Percentiles rank a stretch among this genome's conserved stretches.
Conservation (phyloP, 139 green algal species). For the Chlorella sp. region DNA sequence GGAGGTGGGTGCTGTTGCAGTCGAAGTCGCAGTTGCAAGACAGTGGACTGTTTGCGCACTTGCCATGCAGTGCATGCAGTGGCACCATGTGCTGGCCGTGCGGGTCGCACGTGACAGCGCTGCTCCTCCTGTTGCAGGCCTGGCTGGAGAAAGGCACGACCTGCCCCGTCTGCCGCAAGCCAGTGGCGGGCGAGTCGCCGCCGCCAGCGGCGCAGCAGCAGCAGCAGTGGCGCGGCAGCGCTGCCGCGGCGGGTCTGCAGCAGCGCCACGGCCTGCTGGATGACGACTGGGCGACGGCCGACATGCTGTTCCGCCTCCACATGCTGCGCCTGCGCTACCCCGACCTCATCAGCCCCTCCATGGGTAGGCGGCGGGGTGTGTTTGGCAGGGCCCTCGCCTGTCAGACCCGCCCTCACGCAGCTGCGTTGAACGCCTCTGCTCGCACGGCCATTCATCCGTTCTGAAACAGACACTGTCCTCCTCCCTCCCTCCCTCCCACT, state of each 20-base stretch:
- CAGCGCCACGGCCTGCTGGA: not conserved
- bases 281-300: conserved; percentile 18
- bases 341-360: conserved; percentile 33
- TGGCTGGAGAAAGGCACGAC: conserved; percentile 47
- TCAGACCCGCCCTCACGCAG: not conserved
- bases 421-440: no score
- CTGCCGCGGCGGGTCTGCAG: not conserved
- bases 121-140: conserved; percentile 12
- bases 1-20: not conserved
- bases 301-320: conserved; percentile 33
- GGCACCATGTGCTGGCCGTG: no score
- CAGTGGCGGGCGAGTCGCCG: conserved; percentile 11
- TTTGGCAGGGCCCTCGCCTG: not conserved
- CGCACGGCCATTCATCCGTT: no score
- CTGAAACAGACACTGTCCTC: no score
- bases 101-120: no score
- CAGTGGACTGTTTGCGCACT: no score
- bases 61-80: no score
- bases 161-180: conserved; percentile 54
- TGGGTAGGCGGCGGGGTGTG: conserved; percentile 27
- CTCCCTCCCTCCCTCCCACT: not conserved
- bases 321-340: conserved; percentile 45
- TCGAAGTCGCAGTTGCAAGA: no score
- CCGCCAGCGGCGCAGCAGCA: conserved; percentile 3
- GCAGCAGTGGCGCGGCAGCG: not conserved